These are phyloP conservation scores for Physcomitrellopsis africana DNA, from an alignment of 225 moss, liverwort and hornwort species.

Conservation along the genomic window DNA sequence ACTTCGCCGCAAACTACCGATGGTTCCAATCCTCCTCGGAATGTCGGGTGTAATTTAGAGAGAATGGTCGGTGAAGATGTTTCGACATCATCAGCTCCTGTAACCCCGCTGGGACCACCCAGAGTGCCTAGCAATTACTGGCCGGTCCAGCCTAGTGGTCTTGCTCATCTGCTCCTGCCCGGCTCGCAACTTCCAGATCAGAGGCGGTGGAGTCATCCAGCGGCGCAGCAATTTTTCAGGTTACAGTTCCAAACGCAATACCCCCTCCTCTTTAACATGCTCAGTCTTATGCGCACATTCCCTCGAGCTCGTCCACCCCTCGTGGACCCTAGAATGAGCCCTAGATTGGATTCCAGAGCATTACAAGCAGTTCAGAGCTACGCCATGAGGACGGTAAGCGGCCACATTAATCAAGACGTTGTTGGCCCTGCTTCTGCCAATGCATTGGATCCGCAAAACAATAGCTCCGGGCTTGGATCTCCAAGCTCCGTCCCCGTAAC, in stretches of 20 bases:
- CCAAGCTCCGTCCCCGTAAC: not conserved
- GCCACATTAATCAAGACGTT: slow-evolving; percentile 6
- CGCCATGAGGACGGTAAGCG: not conserved
- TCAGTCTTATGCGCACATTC: slow-evolving; percentile 28
- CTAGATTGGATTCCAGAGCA: not conserved
- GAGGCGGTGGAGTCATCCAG: slow-evolving; percentile 20
- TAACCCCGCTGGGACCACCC: slow-evolving; percentile 5
- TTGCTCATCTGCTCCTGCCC: slow-evolving; percentile 22
- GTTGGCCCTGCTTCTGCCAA: not conserved
- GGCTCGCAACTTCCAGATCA: slow-evolving; percentile 8
- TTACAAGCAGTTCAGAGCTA: too few species aligned
- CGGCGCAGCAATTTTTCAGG: slow-evolving; percentile 32
- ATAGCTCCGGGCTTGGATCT: not conserved
- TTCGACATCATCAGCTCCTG: not conserved
- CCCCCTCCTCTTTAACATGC: slow-evolving; percentile 30
- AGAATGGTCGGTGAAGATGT: too few species aligned
- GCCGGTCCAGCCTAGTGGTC: slow-evolving; percentile 8
- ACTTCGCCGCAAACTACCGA: too few species aligned
- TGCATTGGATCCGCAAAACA: not conserved
- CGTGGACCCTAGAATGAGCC: slow-evolving; percentile 16
- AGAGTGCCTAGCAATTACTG: slow-evolving; percentile 37
- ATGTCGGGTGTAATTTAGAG: too few species aligned
- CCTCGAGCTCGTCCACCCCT: slow-evolving; percentile 9
- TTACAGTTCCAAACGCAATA: slow-evolving; percentile 15
- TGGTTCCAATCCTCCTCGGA: too few species aligned